Evolutionary conservation across 176 grass and related monocot species (phyloP).

Genomic region (Carex pumila): DNA sequence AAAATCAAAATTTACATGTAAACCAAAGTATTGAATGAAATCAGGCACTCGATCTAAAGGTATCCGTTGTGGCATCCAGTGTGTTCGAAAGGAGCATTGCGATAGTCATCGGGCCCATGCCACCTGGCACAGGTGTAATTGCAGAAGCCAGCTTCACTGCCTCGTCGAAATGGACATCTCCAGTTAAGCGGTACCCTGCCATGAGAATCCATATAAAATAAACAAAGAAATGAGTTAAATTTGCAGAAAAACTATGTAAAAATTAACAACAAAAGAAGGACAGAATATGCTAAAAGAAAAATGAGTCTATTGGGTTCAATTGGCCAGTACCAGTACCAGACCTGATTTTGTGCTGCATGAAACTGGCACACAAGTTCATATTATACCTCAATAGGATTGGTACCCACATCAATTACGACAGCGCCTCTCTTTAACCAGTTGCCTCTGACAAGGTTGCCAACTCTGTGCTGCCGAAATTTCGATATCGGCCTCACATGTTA

Average conservation of each 20-base stretch:
- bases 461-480: conserved; percentile 83
- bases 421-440: conserved; percentile 79
- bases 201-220: conserved; percentile 46
- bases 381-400: conserved; percentile 81
- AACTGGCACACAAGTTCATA: not conserved
- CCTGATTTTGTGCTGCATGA: not conserved
- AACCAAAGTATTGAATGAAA: not conserved
- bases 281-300: not conserved
- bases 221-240: not conserved
- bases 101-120: conserved; percentile 80
- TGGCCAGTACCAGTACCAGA: too few species aligned
- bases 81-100: conserved; percentile 88
- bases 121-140: conserved; percentile 92
- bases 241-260: not conserved
- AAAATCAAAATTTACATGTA: not conserved
- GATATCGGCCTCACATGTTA: conserved; percentile 79
- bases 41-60: conserved; percentile 33
- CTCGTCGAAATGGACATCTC: conserved; percentile 91
- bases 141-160: conserved; percentile 66
- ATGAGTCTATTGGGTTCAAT: not conserved
- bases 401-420: conserved; percentile 92
- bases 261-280: not conserved
- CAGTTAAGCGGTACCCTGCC: conserved; percentile 66
- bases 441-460: conserved; percentile 80
- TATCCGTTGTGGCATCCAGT: conserved; percentile 58